phyloP scores from a whole-genome alignment of 2,329 filamentous ascomycete species.

The Cryphonectria nitschkei region DNA sequence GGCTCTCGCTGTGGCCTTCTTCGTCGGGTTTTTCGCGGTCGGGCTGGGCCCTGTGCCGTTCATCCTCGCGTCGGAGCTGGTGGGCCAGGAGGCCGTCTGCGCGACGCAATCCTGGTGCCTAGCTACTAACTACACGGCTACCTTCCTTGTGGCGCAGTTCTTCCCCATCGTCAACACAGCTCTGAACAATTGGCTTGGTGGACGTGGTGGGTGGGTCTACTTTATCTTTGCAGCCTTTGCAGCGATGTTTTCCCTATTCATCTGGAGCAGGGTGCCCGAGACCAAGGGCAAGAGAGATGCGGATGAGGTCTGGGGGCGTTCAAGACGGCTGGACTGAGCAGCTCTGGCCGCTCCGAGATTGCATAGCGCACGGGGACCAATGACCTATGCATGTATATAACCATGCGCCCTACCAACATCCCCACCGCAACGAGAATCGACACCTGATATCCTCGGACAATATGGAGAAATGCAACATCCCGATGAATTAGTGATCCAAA shows the following conservation, averaged over 20 bases:
- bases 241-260: conserved; percentile 69
- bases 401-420: background rate
- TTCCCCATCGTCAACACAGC: conserved; percentile 85
- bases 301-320: conserved; percentile 89
- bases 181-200: conserved; percentile 66
- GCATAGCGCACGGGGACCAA: background rate
- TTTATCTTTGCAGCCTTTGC: conserved; percentile 87
- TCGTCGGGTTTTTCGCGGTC: conserved; percentile 87
- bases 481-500: too few species aligned
- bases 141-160: conserved; percentile 91
- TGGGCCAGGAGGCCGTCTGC: conserved; percentile 86
- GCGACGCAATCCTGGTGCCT: conserved; percentile 89
- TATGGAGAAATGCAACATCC: background rate
- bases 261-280: conserved; percentile 78
- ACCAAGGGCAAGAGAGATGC: conserved; percentile 82
- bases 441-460: background rate
- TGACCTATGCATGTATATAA: background rate
- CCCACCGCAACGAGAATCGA: background rate
- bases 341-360: background rate
- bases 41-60: conserved; percentile 94
- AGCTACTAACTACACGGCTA: conserved; percentile 86
- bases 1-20: conserved; percentile 78
- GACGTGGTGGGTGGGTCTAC: conserved; percentile 76
- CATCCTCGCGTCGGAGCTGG: conserved; percentile 88
- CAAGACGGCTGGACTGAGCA: conserved; percentile 54